These are phyloP conservation scores for Aspergillus versicolor DNA, from an alignment of 2,329 filamentous ascomycete species.

Conservation along the genomic window DNA sequence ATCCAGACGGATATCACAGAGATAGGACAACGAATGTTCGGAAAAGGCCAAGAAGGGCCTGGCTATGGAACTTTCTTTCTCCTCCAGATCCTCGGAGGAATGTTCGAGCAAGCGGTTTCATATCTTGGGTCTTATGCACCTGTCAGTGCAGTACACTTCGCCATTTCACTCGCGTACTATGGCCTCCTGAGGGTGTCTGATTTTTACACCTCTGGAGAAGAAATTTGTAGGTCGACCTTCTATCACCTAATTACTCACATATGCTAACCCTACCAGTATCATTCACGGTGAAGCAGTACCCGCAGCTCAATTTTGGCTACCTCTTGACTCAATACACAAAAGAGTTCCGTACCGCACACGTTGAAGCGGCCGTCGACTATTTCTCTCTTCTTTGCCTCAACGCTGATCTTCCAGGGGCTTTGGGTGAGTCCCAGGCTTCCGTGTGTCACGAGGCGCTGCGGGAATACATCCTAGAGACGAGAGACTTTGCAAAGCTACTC, in stretches of 20 bases:
- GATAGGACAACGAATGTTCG: constrained; percentile 88
- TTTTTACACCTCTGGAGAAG: constrained; percentile 70
- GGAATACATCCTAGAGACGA: constrained; percentile 92
- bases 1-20: constrained; percentile 80
- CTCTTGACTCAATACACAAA: constrained; percentile 94
- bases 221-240: constrained; percentile 52
- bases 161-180: constrained; percentile 84
- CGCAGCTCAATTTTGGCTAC: constrained; percentile 91
- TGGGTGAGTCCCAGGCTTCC: constrained; percentile 72
- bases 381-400: constrained; percentile 90
- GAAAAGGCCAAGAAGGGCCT: constrained; percentile 74
- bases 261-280: constrained; percentile 47
- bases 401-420: constrained; percentile 71
- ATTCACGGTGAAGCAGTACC: constrained; percentile 52
- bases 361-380: constrained; percentile 89
- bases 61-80: constrained; percentile 92
- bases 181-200: constrained; percentile 85
- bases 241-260: neutral
- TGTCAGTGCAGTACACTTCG: constrained; percentile 91
- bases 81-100: constrained; percentile 81
- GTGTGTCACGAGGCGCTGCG: constrained; percentile 91
- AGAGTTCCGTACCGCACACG: constrained; percentile 89
- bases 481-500: constrained; percentile 90
- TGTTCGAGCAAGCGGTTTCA: constrained; percentile 90
- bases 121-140: constrained; percentile 92